Evolutionary conservation across 73 alveolate species (phyloP).

Genomic region (Tetrahymena malaccensis): DNA sequence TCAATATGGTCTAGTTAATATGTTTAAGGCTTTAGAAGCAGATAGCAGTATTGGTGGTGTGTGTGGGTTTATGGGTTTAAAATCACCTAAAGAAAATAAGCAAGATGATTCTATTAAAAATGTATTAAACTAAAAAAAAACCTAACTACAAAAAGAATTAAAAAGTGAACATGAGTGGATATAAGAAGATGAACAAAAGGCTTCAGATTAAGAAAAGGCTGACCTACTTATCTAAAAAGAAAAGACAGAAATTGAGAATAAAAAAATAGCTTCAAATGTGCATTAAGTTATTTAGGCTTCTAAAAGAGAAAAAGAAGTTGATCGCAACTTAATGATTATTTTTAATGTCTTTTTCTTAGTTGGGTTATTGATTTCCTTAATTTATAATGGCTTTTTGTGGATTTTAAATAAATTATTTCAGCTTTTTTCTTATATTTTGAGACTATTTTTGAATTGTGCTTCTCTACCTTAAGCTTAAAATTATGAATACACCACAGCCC

Average conservation of each 20-base stretch:
- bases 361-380: not conserved
- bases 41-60: conserved; percentile 19
- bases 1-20: not conserved
- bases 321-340: no score
- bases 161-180: not conserved
- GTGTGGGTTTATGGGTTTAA: conserved; percentile 29
- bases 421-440: not conserved
- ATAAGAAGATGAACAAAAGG: not conserved
- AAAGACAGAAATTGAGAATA: no score
- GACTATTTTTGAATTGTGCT: not conserved
- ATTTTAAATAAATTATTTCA: not conserved
- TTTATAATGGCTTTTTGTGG: not conserved
- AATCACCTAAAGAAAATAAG: not conserved
- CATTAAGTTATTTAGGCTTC: not conserved
- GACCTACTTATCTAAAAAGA: not conserved
- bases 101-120: not conserved
- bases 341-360: not conserved
- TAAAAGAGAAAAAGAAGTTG: conserved; percentile 1
- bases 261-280: not conserved
- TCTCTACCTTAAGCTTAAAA: not conserved
- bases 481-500: conserved; percentile 43
- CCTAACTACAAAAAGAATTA: not conserved
- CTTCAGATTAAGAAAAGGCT: not conserved
- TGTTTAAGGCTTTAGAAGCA: conserved; percentile 24
- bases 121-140: not conserved